phyloP scores from a whole-genome alignment of 352 stramenopile species.

The Lagenidium sp. region DNA sequence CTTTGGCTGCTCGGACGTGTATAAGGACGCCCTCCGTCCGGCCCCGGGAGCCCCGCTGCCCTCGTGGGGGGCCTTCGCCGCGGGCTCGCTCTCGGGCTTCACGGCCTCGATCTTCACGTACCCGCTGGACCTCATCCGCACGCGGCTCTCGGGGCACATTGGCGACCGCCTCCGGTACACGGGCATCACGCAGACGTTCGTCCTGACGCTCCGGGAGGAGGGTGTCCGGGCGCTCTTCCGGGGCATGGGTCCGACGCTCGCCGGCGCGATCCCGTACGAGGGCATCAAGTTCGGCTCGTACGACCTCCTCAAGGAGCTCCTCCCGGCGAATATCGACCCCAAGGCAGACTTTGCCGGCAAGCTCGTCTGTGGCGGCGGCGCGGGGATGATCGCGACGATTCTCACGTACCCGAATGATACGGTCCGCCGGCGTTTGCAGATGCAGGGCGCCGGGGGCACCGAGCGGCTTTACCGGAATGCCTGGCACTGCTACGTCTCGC shows the following conservation, averaged over 20 bases:
- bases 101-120: conserved; percentile 83
- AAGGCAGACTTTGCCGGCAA: conserved; percentile 52
- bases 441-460: conserved; percentile 66
- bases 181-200: conserved; percentile 62
- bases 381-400: conserved; percentile 77
- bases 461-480: conserved; percentile 57
- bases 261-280: conserved; percentile 69
- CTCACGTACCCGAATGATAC: conserved; percentile 88
- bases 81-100: conserved; percentile 71
- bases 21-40: conserved; percentile 66
- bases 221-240: conserved; percentile 54
- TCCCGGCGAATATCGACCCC: conserved; percentile 48
- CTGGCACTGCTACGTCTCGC: conserved; percentile 66
- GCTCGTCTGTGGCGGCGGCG: conserved; percentile 65
- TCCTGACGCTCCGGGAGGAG: conserved; percentile 62
- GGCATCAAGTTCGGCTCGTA: conserved; percentile 80
- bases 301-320: conserved; percentile 46
- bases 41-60: conserved; percentile 21
- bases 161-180: conserved; percentile 54
- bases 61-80: conserved; percentile 46
- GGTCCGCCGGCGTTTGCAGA: conserved; percentile 75
- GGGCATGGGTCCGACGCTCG: conserved; percentile 59
- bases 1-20: conserved; percentile 83
- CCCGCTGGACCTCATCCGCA: conserved; percentile 78
- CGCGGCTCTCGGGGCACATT: conserved; percentile 66